A percentile compares a stretch with the other conserved stretches of the same genome.
Conservation (phyloP, 1,284 basidiomycete genomes). For the Melanopsichium pennsylvanicum region DNA sequence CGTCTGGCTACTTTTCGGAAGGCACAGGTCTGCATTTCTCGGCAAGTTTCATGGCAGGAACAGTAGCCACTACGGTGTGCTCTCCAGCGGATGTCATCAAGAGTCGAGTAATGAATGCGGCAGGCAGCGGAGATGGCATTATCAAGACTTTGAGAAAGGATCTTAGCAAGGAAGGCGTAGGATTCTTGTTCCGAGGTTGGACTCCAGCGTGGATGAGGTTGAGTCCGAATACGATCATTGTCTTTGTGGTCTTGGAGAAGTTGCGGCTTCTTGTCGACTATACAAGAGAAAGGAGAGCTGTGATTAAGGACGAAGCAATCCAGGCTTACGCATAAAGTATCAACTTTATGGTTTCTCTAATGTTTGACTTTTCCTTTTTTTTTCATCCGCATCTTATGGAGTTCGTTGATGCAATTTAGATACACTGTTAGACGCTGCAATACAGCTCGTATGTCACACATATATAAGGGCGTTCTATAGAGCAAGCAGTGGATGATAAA, state of each 20-base stretch:
- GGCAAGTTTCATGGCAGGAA: constrained; percentile 69
- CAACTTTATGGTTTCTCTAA: too few species aligned
- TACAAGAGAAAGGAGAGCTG: constrained; percentile 1
- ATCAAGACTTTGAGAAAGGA: constrained; percentile 46
- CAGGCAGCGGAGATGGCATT: constrained; percentile 32
- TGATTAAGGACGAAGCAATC: neutral
- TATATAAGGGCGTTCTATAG: too few species aligned
- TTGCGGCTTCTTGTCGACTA: constrained; percentile 56
- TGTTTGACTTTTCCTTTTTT: too few species aligned
- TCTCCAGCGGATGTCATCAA: constrained; percentile 68
- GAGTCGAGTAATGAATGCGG: constrained; percentile 68
- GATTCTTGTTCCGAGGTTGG: constrained; percentile 71
- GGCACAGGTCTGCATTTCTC: constrained; percentile 68
- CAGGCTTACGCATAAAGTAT: too few species aligned
- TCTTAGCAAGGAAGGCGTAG: constrained; percentile 66
- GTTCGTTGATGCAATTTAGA: too few species aligned
- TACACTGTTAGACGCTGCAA: too few species aligned
- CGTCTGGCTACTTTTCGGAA: constrained; percentile 66
- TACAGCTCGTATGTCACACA: too few species aligned
- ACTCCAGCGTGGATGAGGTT: constrained; percentile 69
- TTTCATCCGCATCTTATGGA: too few species aligned
- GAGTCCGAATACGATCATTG: constrained; percentile 63
- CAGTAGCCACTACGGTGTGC: constrained; percentile 69
- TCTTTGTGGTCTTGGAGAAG: constrained; percentile 62
- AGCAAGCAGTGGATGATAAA: too few species aligned